Evolutionary conservation across 495 filamentous ascomycete species (phyloP), one percentile per base, ranked within the genome.

Genomic region (Penicillium riverlandense): DNA sequence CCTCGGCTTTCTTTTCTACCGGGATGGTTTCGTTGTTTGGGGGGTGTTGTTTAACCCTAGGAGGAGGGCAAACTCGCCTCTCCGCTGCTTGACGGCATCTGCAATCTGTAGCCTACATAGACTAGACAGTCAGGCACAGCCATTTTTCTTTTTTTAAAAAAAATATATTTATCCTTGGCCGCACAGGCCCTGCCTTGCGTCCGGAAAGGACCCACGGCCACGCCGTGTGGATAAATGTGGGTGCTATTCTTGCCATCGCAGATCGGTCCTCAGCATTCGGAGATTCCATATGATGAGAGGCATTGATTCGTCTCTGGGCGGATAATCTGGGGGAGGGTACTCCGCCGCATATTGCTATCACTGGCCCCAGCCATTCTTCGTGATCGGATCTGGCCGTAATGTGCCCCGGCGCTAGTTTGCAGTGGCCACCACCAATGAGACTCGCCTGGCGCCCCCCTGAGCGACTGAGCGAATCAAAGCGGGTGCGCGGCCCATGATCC

Each of bases 401-500:
- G 32, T 34, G 32, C 32, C 32, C 32, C 32, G 32, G 32, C 32
- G 32, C 32, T 34, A 34, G 32, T 34, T 22, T 10, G n/a, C n/a
- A 34, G 32, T 34, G 32, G 7, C 7, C 32, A 34, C 32, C 32
- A 34, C 32, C n/a, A 34, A 34, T 34, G 32, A 34, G 10, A 29
- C 11, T 48, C 44, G 38, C 43, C 28, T 22, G 22, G 22, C 22
- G 22, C 22, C 22, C 22, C 22, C 22, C 22, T 22, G 22, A 22
- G 22, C 22, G 2, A 22, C 46, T 14, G 44, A 55, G 52, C 54
- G 48, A 55, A 52, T 60, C 54, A 61, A 55, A 45, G 29, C 55
- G 37, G 22, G 40, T 48, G 48, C 54, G 50, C 41, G 57, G 52
- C 57, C 57, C 57, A 61, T 47, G 41, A 58, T 38, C 49, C 51